A percentile compares a stretch with the other conserved stretches of the same genome.
Evolutionary conservation across 2,329 filamentous ascomycete genomes (phyloP).

Genomic region (Alternaria brassicae): DNA sequence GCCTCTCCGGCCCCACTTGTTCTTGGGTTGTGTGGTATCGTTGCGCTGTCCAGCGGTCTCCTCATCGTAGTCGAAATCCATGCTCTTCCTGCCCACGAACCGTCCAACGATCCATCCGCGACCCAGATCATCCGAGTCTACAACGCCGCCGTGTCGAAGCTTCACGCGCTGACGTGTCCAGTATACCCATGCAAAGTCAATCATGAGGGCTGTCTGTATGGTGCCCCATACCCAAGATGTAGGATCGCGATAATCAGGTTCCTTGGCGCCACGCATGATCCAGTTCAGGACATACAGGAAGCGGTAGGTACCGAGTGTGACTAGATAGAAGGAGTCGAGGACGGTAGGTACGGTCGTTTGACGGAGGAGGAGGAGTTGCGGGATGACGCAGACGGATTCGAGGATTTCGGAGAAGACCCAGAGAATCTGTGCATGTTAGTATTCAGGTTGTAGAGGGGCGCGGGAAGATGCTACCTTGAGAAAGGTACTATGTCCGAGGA

Average conservation of each 20-base stretch:
- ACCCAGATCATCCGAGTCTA: conserved; percentile 87
- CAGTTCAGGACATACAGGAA: conserved; percentile 91
- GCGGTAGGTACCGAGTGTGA: conserved; percentile 86
- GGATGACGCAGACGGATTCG: conserved; percentile 88
- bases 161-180: conserved; percentile 93
- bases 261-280: conserved; percentile 73
- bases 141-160: conserved; percentile 83
- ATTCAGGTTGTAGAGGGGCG: neutral
- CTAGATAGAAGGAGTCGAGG: conserved; percentile 94
- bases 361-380: conserved; percentile 87
- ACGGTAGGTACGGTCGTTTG: conserved; percentile 96
- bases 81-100: conserved; percentile 69
- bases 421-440: conserved; percentile 64
- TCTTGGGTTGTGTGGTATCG: conserved; percentile 37
- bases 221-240: conserved; percentile 85
- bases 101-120: conserved; percentile 83
- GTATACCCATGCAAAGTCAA: conserved; percentile 98
- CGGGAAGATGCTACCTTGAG: conserved; percentile 44
- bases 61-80: conserved; percentile 60
- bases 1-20: conserved; percentile 64
- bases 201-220: conserved; percentile 86
- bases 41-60: conserved; percentile 60
- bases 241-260: conserved; percentile 66
- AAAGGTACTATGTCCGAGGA: conserved; percentile 48
- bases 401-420: conserved; percentile 92